phyloP scores from a whole-genome alignment of 2,329 filamentous ascomycete species.

The Reticulascus tulasneorum region DNA sequence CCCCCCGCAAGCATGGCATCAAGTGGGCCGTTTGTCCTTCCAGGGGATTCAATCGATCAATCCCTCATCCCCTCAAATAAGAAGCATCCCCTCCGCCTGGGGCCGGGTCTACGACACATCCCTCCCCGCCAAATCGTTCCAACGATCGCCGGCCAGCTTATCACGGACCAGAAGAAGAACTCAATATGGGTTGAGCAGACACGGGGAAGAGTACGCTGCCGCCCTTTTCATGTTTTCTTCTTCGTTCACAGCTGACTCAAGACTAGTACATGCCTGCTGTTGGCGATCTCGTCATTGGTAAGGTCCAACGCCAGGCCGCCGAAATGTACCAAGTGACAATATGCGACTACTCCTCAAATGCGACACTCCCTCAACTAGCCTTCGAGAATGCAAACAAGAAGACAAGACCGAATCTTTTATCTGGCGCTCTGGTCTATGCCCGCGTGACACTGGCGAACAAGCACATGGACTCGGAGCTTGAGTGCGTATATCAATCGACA shows the following conservation, averaged over 20 bases:
- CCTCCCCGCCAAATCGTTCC: conserved; percentile 70
- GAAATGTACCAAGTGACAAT: conserved; percentile 81
- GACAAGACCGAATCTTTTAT: conserved; percentile 72
- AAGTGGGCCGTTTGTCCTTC: conserved; percentile 66
- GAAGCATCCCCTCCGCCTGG: conserved; percentile 71
- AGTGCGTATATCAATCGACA: conserved; percentile 81
- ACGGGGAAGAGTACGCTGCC: conserved; percentile 57
- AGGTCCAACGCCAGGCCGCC: conserved; percentile 68
- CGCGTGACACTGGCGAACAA: conserved; percentile 73
- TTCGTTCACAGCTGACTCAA: conserved; percentile 21
- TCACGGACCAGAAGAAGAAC: conserved; percentile 68
- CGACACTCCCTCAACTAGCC: conserved; percentile 78
- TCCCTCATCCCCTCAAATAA: conserved; percentile 63
- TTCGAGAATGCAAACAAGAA: conserved; percentile 94
- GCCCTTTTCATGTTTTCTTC: not conserved
- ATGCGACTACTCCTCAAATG: conserved; percentile 59
- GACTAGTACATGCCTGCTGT: conserved; percentile 69
- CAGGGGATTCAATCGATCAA: conserved; percentile 71
- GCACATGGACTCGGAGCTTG: conserved; percentile 84
- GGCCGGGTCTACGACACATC: conserved; percentile 78
- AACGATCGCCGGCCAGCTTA: conserved; percentile 63
- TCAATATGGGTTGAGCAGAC: conserved; percentile 73
- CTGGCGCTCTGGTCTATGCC: conserved; percentile 83
- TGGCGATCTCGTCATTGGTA: conserved; percentile 87
- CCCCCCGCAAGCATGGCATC: conserved; percentile 43